Evolutionary conservation across 257 asterid genomes (phyloP), one percentile per base, ranked within the genome.

Genomic region (Salvia rosmarinus): DNA sequence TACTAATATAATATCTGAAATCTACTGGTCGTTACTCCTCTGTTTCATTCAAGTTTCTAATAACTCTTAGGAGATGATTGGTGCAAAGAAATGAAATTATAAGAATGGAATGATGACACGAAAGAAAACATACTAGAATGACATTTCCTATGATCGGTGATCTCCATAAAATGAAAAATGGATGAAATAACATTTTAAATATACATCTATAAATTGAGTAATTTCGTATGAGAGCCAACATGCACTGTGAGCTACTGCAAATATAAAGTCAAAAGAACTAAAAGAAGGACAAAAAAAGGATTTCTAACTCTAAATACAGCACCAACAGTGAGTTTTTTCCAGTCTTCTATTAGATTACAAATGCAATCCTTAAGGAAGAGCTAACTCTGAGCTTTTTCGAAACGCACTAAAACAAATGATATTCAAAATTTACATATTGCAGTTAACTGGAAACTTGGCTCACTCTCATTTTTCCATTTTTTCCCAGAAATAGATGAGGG

Each of bases 401-500:
- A 37, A 63, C 37, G 47, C 42, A 14, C n/a, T 25, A 10, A n/a
- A 19, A 16, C 44, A 54, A 58, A 21, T 54, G 58, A 42, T 44
- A 20, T 37, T 30, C 30, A 20, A 4, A 49, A 47, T 37, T 68
- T 62, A 28, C n/a, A 14, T 43, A 30, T 46, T 64, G 57, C 76
- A 64, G n/a, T 64, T 35, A 55, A 37, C 44, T 47, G 37, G 51
- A 21, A 0, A 37, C 50, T 39, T 72, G 34, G 34, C 3, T 17
- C 5, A 50, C 40, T 52, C 39, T 69, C 55, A 49, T 46, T 75
- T 79, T 44, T 64, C 50, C 51, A 39, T 35, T 39, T 72, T 30
- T 80, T 54, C 75, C 69, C 71, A 54, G 80, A 75, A 42, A 75
- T 75, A 75, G 84, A 54, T 34, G 55, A 19, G 42, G 83, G n/a